These are phyloP conservation scores for Nigrospora oryzae DNA, from an alignment of 2,329 filamentous ascomycete genomes.

Conservation along the genomic window DNA sequence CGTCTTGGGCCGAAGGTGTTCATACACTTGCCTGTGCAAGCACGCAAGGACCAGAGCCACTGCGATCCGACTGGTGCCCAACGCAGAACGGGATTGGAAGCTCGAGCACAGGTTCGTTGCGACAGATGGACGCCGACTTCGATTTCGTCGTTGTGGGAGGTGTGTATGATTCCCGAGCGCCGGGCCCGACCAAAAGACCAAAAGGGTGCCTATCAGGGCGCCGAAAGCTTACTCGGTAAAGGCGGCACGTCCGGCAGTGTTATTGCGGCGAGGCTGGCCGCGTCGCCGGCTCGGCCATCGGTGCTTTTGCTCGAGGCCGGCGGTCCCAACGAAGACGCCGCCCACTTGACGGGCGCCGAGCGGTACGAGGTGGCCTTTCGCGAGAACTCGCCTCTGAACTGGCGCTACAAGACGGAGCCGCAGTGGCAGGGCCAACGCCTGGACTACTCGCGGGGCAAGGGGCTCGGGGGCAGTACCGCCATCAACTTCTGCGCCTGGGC, in stretches of 20 bases:
- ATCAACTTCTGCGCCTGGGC: constrained; percentile 36
- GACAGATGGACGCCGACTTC: constrained; percentile 2
- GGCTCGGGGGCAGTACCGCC: constrained; percentile 28
- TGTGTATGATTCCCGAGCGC: not conserved
- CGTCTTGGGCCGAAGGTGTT: too few relatives aligned
- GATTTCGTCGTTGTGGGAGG: constrained; percentile 10
- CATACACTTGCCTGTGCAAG: too few relatives aligned
- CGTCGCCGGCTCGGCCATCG: constrained; percentile 26
- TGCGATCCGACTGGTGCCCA: too few relatives aligned
- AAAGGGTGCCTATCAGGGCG: not conserved
- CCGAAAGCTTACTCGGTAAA: constrained; percentile 10
- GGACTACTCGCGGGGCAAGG: constrained; percentile 29
- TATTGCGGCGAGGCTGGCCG: constrained; percentile 38
- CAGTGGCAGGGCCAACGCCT: constrained; percentile 25
- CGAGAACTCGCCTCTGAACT: constrained; percentile 31
- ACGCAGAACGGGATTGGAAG: too few relatives aligned
- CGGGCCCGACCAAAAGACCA: not conserved
- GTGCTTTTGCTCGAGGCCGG: constrained; percentile 48
- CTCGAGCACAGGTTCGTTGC: too few relatives aligned
- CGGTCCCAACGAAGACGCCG: constrained; percentile 22
- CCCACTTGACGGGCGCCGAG: constrained; percentile 27
- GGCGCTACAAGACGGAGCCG: constrained; percentile 29
- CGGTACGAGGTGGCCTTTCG: constrained; percentile 33
- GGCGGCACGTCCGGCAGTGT: constrained; percentile 43
- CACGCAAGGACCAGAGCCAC: too few relatives aligned